Evolutionary conservation across 2,329 filamentous ascomycete genomes (phyloP), one percentile per base, ranked within the genome.

Genomic region (Trichoderma sp.): DNA sequence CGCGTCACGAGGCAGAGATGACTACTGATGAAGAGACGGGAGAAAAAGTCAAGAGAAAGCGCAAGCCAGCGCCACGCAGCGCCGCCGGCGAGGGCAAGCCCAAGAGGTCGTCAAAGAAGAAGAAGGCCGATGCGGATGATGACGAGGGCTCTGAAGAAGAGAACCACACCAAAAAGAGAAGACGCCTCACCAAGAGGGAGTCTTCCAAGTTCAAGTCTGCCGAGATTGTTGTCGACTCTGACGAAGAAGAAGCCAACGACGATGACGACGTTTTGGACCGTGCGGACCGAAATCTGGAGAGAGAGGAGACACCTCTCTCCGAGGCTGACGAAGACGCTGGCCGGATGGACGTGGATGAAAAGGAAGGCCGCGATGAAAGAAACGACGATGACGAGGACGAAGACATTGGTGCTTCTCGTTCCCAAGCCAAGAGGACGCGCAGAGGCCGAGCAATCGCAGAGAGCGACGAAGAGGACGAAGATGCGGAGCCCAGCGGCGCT

Each of bases 1-100:
- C 68, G 43, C 76, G 74, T 18, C 59, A 72, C 72, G 91, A 91
- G 59, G 93, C 92, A 3, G 94, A 97, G 75, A 86, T 92, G 80
- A 96, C 92, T 0, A 91, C 89, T 0, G 93, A 96, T 76, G 87
- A 85, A 39, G 93, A 96, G 79, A 95, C 92, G 3, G 93, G 92
- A 43, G 92, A 96, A 61, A 90, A 89, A 77, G 85, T 93, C 67
- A 93, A 92, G 83, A 86, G 92, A 70, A 94, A 94, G 84, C 92
- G 91, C 80, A 90, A 82, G 80, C 74, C 81, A 13, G 82, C 79
- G 5, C 76, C 80, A 1, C 75, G 82, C 72, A 51, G 77, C 66
- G 39, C 77, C 59, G 43, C 77, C 39, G 77, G 78, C 52, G 82
- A 82, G 73, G 78, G 82, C 34, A 83, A 79, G 76, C 78, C 82